Evolutionary conservation across 371 early-diverging fungal species (phyloP), one percentile per base, ranked within the genome.

Genomic region (Mortierella sp.): DNA sequence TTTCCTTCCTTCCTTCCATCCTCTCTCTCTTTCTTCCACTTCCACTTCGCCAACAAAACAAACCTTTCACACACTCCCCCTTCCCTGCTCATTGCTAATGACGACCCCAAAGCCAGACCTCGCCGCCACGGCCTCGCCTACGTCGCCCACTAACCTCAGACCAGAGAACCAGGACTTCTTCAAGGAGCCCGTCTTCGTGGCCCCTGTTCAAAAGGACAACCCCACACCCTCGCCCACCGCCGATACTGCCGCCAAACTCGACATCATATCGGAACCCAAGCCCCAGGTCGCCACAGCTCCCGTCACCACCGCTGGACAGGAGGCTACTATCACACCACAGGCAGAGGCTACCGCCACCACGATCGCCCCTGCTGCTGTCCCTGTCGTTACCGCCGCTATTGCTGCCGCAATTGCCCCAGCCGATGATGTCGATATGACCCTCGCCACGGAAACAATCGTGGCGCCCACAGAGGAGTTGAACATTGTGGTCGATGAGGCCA

Each of bases 161-260:
- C 47, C 58, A 16, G 75, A 74, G 52, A 71, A 74, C 71, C 24
- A 50, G 53, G 80, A 67, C 58, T 79, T 79, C 68, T 79, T 65
- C 64, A 53, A 67, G 40, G 75, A 69, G 55, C 80, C 80, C 4
- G 66, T 22, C 47, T 66, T 76, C 31, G 66, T 45, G 9, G 29
- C 50, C 64, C 10, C 41, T 19, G 41, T 44, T 22, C 65, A 34
- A 29, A 64, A 39, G 19, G 34, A 55, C 31, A 44, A 11, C 2
- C 29, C n/a, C 0, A 24, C 14, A 53, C 52, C 73, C 9, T 71
- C 79, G 22, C 79, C 71, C 22, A 53, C 68, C 22, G 61, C 11
- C 34, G 80, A 75, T 22, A 26, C 70, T n/a, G n/a, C n/a, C 2
- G 43, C 58, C 44, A 73, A 70, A 70, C 73, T 70, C 52, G 76